Evolutionary conservation across 768 basidiomycete species (phyloP).

Genomic region (Boletellus sp.): DNA sequence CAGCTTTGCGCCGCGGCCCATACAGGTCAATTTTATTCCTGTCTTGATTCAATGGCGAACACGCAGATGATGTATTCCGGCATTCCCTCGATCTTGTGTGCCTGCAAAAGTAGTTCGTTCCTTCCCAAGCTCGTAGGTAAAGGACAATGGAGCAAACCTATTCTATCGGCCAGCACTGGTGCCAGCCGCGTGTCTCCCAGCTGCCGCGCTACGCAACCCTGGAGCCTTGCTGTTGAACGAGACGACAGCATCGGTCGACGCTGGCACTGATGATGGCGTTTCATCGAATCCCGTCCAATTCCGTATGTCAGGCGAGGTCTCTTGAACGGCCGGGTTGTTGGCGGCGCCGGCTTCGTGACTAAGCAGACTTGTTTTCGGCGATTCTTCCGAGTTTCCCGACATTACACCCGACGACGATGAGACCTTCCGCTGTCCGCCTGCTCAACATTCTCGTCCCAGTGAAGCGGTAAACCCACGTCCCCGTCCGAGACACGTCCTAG

Average conservation of each 20-base stretch:
- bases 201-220: constrained; percentile 30
- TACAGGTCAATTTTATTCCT: no score
- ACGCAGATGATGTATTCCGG: constrained; percentile 33
- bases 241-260: constrained; percentile 68
- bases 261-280: constrained; percentile 83
- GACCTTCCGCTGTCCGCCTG: constrained; percentile 64
- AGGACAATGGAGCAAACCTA: constrained; percentile 71
- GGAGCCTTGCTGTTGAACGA: constrained; percentile 29
- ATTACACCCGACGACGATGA: constrained; percentile 47
- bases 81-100: constrained; percentile 38
- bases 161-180: constrained; percentile 90
- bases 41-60: constrained; percentile 26
- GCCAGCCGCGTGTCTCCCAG: no score
- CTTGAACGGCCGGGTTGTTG: no score
- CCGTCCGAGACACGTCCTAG: not conserved
- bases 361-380: not conserved
- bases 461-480: constrained; percentile 60
- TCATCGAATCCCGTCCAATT: no score
- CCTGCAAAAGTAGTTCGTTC: constrained; percentile 67
- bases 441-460: constrained; percentile 93
- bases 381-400: constrained; percentile 15
- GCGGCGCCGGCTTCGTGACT: not conserved
- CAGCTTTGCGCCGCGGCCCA: constrained; percentile 26
- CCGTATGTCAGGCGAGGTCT: no score
- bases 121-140: constrained; percentile 76